Conservation (phyloP, 305 asterid species). For the Euphrasia arctica region DNA sequence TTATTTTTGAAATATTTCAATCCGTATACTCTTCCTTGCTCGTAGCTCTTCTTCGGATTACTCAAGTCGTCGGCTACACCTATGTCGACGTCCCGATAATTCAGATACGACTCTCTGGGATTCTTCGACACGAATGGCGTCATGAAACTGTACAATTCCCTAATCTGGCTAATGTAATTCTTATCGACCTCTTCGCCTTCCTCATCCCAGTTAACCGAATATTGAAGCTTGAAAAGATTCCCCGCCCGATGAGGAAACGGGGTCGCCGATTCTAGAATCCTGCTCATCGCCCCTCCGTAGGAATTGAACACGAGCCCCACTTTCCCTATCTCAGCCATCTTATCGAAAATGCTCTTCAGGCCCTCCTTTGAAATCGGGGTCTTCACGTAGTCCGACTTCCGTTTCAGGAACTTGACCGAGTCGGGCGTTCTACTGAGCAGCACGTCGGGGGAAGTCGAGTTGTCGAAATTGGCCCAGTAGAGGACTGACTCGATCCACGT, state of each 20-base stretch:
- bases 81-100: constrained; percentile 47
- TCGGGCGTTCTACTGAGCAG: constrained; percentile 28
- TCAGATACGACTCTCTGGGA: constrained; percentile 46
- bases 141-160: constrained; percentile 36
- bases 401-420: constrained; percentile 35
- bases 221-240: constrained; percentile 45
- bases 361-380: constrained; percentile 35
- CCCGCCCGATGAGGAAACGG: constrained; percentile 61
- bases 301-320: constrained; percentile 38
- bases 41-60: constrained; percentile 26
- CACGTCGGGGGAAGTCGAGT: constrained; percentile 19
- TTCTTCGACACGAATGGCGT: constrained; percentile 46
- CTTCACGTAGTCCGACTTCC: constrained; percentile 57
- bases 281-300: constrained; percentile 52
- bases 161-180: constrained; percentile 25
- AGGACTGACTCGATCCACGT: constrained; percentile 45
- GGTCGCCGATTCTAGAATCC: constrained; percentile 32
- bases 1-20: constrained; percentile 42
- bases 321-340: constrained; percentile 36
- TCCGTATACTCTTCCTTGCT: constrained; percentile 42
- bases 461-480: constrained; percentile 40
- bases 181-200: constrained; percentile 27
- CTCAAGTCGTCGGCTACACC: constrained; percentile 23
- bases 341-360: constrained; percentile 33
- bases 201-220: constrained; percentile 41